Percentiles rank a stretch among this genome's conserved stretches.
Conservation (phyloP, 2,329 filamentous ascomycete genomes). For the Verticillium nubilum region DNA sequence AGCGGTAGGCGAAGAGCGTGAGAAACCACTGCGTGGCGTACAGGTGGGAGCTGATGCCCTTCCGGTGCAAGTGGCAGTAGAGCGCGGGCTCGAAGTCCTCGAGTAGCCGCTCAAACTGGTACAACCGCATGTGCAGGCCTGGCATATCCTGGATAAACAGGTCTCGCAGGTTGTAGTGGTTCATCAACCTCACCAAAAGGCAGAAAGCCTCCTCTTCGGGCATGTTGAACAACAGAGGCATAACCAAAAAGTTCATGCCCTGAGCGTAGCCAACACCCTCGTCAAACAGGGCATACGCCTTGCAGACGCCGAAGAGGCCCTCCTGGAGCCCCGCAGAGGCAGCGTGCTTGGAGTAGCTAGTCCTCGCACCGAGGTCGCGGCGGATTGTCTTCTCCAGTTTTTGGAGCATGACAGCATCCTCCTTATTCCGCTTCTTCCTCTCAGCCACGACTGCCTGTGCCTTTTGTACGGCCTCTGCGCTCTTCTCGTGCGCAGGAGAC, state of each 20-base stretch:
- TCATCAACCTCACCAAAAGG: constrained; percentile 89
- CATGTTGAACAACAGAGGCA: constrained; percentile 98
- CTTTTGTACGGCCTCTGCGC: constrained; percentile 58
- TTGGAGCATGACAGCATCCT: constrained; percentile 65
- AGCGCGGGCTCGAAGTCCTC: constrained; percentile 92
- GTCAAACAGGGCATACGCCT: constrained; percentile 94
- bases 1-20: constrained; percentile 96
- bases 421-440: constrained; percentile 72
- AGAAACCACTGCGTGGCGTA: constrained; percentile 99
- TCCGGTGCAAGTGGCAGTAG: constrained; percentile 87
- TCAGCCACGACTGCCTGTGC: constrained; percentile 57
- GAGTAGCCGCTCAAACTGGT: constrained; percentile 89
- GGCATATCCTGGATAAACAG: constrained; percentile 96
- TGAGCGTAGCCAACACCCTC: constrained; percentile 94
- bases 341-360: constrained; percentile 95
- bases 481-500: constrained; percentile 55
- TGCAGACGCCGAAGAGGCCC: constrained; percentile 90
- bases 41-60: constrained; percentile 81
- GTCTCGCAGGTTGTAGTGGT: constrained; percentile 88
- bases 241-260: constrained; percentile 97
- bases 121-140: constrained; percentile 85
- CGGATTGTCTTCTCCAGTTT: constrained; percentile 91
- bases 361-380: constrained; percentile 84
- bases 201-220: constrained; percentile 96
- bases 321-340: constrained; percentile 88